Evolutionary conservation across 2,329 filamentous ascomycete genomes (phyloP).

Genomic region (Colletotrichum cuscutae): DNA sequence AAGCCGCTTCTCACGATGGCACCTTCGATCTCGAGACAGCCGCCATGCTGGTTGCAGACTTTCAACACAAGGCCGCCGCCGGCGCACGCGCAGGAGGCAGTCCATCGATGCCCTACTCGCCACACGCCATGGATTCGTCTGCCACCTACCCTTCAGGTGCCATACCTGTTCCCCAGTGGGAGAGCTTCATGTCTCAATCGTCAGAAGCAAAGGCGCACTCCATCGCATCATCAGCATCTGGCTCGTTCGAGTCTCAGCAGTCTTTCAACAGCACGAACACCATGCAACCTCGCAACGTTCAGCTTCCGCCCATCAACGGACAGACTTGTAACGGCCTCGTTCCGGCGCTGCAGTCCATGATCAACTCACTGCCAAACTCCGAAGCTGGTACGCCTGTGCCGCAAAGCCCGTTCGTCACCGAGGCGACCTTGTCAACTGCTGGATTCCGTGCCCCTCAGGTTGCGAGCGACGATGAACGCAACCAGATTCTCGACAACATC

Average conservation of each 20-base stretch:
- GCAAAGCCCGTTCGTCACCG: conserved; percentile 76
- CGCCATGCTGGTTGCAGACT: conserved; percentile 97
- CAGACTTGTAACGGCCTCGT: conserved; percentile 69
- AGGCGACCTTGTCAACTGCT: conserved; percentile 63
- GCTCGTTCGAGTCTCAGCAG: conserved; percentile 74
- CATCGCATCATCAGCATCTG: conserved; percentile 71
- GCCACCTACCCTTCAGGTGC: conserved; percentile 82
- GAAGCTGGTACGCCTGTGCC: conserved; percentile 77
- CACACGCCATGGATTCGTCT: conserved; percentile 80
- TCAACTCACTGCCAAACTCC: conserved; percentile 76
- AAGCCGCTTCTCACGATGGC: conserved; percentile 82
- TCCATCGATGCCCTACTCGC: conserved; percentile 76
- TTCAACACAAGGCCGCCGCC: conserved; percentile 91
- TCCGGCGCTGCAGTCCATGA: conserved; percentile 76
- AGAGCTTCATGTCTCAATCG: conserved; percentile 81
- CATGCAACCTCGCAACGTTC: conserved; percentile 63
- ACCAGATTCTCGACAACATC: conserved; percentile 87
- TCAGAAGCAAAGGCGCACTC: conserved; percentile 82
- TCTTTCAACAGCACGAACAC: conserved; percentile 70
- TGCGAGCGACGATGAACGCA: conserved; percentile 84
- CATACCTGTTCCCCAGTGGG: conserved; percentile 89
- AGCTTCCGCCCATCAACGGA: conserved; percentile 76
- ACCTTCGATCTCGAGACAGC: conserved; percentile 97
- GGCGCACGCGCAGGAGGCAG: conserved; percentile 70
- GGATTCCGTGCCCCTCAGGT: conserved; percentile 82